phyloP scores from a whole-genome alignment of 345 rosid species.

The Aurinia saxatilis region DNA sequence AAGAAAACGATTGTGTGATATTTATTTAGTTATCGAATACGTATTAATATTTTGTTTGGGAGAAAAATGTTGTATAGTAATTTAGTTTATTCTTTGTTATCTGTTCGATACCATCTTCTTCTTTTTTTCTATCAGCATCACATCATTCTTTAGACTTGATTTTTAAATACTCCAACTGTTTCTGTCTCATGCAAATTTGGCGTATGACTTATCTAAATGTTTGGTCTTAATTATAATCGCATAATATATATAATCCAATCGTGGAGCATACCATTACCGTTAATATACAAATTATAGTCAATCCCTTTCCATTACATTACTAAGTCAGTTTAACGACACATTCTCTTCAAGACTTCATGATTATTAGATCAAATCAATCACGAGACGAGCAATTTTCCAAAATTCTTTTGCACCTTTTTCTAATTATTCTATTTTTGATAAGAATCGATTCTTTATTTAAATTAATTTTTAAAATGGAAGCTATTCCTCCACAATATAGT shows the following conservation, averaged over 20 bases:
- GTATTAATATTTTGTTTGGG: not conserved
- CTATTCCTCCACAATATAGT: too few species aligned
- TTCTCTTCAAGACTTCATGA: not conserved
- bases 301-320: not conserved
- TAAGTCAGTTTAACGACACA: slow-evolving; percentile 2
- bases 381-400: not conserved
- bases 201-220: slow-evolving; percentile 22
- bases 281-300: not conserved
- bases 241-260: not conserved
- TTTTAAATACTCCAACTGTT: slow-evolving; percentile 20
- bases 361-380: not conserved
- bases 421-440: too few species aligned
- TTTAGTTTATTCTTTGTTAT: not conserved
- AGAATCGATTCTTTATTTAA: too few species aligned
- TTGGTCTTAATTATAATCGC: slow-evolving; percentile 11
- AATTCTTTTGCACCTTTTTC: too few species aligned
- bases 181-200: slow-evolving; percentile 28
- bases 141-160: slow-evolving; percentile 19
- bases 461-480: too few species aligned
- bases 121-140: slow-evolving; percentile 22
- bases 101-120: not conserved
- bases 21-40: not conserved
- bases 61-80: not conserved
- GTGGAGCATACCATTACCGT: slow-evolving; percentile 8
- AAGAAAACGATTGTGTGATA: not conserved